Evolutionary conservation across 2,329 filamentous ascomycete species (phyloP), one percentile per base, ranked within the genome.

Genomic region (Thermothelomyces thermophilus): DNA sequence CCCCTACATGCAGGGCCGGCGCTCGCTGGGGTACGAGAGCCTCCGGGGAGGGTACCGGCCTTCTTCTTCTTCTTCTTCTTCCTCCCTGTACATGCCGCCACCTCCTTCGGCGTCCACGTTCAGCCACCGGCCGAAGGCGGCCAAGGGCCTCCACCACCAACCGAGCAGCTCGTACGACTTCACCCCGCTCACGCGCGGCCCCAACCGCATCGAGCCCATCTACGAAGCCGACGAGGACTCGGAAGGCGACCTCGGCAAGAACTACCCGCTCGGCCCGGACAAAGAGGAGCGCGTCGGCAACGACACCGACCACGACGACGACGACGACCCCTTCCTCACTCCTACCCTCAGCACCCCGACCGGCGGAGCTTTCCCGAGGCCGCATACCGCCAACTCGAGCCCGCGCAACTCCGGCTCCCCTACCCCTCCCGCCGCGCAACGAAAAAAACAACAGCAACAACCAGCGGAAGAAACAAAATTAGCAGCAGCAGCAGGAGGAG

Each of bases 151-250:
- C 26, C 68, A 70, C 26, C 68, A 70, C 47, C 64, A 67, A 46
- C 65, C 66, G 1, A 59, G 44, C 9, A 50, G 19, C 58, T 14
- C 56, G 5, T 66, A 65, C 43, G 63, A 67, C 35, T 64, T 64
- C 48, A 51, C 40, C 53, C 48, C 50, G 57, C 30, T 47, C 33
- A 33, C 8, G 2, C 41, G 52, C 41, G 33, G 49, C 22, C 28
- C 70, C 0, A 71, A 71, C 3, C 67, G 64, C 2, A 81, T 82
- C 54, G 75, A 80, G 54, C 78, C 78, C 1, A 82, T 82, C 52
- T 72, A 77, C 56, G 78, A 82, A 55, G 77, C 75, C 34, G 77
- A 81, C 55, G 76, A 80, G 28, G 74, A 72, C 6, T 62, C 64
- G 17, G 58, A 64, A 20, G 55, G 56, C 31, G 60, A 61, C 22